These are phyloP conservation scores for Penicillium angulare DNA, from an alignment of 495 filamentous ascomycete genomes.

Conservation along the genomic window DNA sequence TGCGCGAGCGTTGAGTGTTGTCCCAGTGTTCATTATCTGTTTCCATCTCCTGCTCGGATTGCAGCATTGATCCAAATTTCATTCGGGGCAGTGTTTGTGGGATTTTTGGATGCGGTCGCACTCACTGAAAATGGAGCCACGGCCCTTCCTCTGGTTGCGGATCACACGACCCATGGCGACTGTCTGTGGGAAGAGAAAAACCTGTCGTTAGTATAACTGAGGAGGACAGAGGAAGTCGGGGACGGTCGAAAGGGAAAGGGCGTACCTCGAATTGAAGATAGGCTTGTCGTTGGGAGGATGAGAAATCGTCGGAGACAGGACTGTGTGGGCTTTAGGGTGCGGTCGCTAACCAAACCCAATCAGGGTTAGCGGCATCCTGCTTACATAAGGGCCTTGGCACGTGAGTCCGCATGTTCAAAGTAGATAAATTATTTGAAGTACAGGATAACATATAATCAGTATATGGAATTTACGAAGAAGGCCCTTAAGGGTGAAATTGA, in stretches of 20 bases:
- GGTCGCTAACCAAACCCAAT: conserved; percentile 49
- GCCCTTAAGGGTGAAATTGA: not conserved
- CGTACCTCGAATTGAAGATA: conserved; percentile 52
- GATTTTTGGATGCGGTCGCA: conserved; percentile 37
- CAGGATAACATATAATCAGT: not conserved
- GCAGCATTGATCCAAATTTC: conserved; percentile 14
- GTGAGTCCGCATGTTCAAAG: not conserved
- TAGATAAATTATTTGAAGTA: not conserved
- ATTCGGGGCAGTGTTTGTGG: conserved; percentile 13
- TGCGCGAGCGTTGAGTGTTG: conserved; percentile 16
- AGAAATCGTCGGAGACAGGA: conserved; percentile 44
- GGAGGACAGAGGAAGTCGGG: conserved; percentile 23
- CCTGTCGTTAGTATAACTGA: conserved; percentile 40
- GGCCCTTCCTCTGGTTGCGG: conserved; percentile 97
- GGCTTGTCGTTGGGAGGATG: conserved; percentile 50
- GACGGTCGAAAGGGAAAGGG: conserved; percentile 36
- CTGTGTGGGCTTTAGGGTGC: conserved; percentile 53
- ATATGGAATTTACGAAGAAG: too few species aligned
- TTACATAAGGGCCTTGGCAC: conserved; percentile 4
- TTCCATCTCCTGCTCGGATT: conserved; percentile 12
- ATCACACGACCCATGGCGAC: conserved; percentile 78
- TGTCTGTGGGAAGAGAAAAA: conserved; percentile 36
- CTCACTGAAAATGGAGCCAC: conserved; percentile 97
- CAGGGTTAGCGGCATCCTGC: conserved; percentile 29
- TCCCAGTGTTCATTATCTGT: not conserved